Percentiles rank a stretch among this genome's conserved stretches.
These are phyloP conservation scores for Immersiporthe knoxdaviesiana DNA, from an alignment of 2,329 filamentous ascomycete genomes.

Conservation along the genomic window DNA sequence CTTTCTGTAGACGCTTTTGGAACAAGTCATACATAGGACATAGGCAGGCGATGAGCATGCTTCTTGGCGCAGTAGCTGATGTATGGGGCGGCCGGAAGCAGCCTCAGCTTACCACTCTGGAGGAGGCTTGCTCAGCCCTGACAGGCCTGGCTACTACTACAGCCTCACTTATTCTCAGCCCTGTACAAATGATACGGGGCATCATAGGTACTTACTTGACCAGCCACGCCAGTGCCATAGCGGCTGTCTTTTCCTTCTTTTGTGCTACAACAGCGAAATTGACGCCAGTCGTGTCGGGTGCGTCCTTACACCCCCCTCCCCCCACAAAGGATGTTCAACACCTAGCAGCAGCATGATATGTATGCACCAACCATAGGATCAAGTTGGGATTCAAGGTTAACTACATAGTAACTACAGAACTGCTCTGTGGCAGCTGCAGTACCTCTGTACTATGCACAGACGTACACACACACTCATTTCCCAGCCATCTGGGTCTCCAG, in stretches of 20 bases:
- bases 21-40: neutral
- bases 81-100: neutral
- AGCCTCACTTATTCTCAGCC: neutral
- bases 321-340: too few relatives aligned
- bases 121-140: neutral
- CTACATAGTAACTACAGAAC: neutral
- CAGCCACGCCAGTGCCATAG: neutral
- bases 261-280: neutral
- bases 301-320: too few relatives aligned
- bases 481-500: slow-evolving; percentile 10
- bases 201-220: neutral
- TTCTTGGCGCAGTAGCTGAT: neutral
- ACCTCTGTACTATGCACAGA: too few relatives aligned
- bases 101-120: neutral
- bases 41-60: neutral
- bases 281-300: neutral
- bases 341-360: neutral
- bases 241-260: neutral
- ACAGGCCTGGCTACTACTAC: neutral
- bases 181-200: neutral
- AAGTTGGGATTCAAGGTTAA: neutral
- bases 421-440: neutral
- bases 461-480: slow-evolving; percentile 1
- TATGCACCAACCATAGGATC: neutral
- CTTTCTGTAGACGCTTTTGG: neutral